Base-by-base conservation (phyloP, 192 early-diverging fungal species). In the Spizellomyces punctatus region DNA sequence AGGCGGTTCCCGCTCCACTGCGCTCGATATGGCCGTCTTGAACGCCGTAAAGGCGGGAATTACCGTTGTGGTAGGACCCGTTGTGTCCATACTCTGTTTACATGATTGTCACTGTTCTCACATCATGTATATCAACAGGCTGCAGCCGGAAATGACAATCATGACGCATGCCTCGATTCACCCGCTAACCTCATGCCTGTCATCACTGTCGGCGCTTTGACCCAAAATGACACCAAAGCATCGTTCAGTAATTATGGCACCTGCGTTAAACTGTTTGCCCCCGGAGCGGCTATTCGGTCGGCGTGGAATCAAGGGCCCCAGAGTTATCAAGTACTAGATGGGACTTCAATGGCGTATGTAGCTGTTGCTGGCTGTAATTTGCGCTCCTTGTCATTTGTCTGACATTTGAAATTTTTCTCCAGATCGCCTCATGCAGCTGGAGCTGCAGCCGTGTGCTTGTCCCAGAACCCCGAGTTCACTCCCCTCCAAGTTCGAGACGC, bases 381-480 rank as follows among this genome's bases (percentile, higher is more conserved):
- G 16, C 52, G 19, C 19, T 19, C 49, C 92, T 46, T 81, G 27
- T 3, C 27, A 0, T 36, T 3, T 36, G 27, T 36, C 27, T 36
- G 27, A 36, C 27, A 36, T 36, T 36, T 0, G 27, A 36, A n/a
- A n/a, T n/a, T n/a, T 36, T 36, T 36, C 27, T 36, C 27, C 27
- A 36, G 27, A 36, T 36, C 88, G 65, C 94, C 94, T 60, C 93
- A 93, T 71, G 86, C 90, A 57, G 89, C 88, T 58, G 94, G 94
- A 52, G 83, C 93, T 72, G 88, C 90, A 50, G 92, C 94, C 36
- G 41, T 73, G 7, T 12, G 41, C 8, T 22, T 72, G 27, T 63
- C 71, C 5, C 62, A 55, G n/a, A 63, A 63, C 58, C 71, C 71
- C 50, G 12, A 36, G 10, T 41, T 64, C 10, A 63, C 7, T 10